Base-by-base conservation (phyloP, 345 rosid genomes). In the Gossypium ekmanianum region DNA sequence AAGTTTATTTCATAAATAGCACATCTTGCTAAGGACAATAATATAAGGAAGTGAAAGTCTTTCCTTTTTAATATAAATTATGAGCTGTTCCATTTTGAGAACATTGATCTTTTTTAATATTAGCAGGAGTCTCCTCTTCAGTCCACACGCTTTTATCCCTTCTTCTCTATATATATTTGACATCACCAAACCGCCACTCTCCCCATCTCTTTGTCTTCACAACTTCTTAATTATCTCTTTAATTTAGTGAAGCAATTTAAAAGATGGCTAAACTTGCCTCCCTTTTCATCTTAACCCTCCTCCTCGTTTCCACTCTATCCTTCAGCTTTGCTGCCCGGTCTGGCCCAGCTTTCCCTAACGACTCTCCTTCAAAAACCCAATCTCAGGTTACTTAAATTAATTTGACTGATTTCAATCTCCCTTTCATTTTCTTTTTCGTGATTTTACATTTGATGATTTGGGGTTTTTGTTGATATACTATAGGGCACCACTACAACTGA, bases 241-340 rank as follows among this genome's bases (percentile, higher is more conserved):
- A 22, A 22, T 4, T 24, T 9, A 3, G 41, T 22, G 10, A 39
- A 71, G 74, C 61, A 62, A 68, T 72, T 51, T 12, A 48, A 10
- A 48, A 51, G 11, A 45, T 85, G 91, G 75, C 85, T 51, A 85
- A 80, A 75, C 78, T 79, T 75, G 61, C 73, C 62, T 63, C 83
- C 62, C 66, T 82, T 56, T 74, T 87, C 81, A 13, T 85, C 56
- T 44, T 88, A 18, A 54, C 86, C 78, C 78, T 90, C 20, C 68
- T 73, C 76, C 83, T 90, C 39, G 73, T 87, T 78, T 83, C 90
- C 44, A 61, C 87, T 29, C 72, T 82, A 62, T 70, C 82, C 20
- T 16, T 34, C 7, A 34, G 41, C 7, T 34, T 55, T 72, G 90
- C 89, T 27, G 81, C 83, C 50, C 83, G 95, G 22, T 81, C 82